Base-by-base conservation (phyloP, 2,329 filamentous ascomycete species). In the Dendrostoma leiphaemia region DNA sequence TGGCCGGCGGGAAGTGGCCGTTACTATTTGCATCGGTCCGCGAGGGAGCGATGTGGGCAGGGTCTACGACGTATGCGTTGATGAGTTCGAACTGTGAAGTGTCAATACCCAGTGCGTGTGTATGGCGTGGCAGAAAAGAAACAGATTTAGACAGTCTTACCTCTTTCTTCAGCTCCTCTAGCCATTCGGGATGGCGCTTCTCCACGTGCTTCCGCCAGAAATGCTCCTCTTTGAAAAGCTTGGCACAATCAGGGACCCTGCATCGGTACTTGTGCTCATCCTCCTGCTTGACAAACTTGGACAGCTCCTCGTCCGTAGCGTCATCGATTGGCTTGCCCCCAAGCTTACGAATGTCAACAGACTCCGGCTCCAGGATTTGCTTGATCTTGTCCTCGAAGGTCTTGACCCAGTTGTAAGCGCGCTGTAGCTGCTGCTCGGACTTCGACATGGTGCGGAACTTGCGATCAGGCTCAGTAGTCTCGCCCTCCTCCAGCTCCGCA, bases 131-230 rank as follows among this genome's bases (percentile, higher is more conserved):
- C n/a, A n/a, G n/a, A n/a, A n/a, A n/a, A 29, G n/a, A 38, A 34
- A 43, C 15, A 35, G n/a, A 15, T 17, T 10, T 21, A 12, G 29
- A 19, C 15, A 40, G 15, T 15, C 85, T 77, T 78, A 96, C 92
- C 75, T 97, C 93, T 67, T 88, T 85, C 69, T 87, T 88, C 60
- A 97, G 75, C 50, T 77, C 82, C 31, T 92, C 87, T 41, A 89
- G 81, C 89, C 92, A 99, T 51, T 97, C 93, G 0, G 82, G 70
- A 69, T 99, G 94, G 54, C 95, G 86, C 75, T 99, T 99, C 73
- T 97, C 93, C 15, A 97, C 87, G 65, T 99, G 94, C 77, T 99
- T 99, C 65, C 86, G 87, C 93, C 95, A 99, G 69, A 99, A 99
- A 63, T 93, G 85, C 40, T 96, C 89, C 55, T 94, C 94, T 71